phyloP scores from a whole-genome alignment of 768 basidiomycete species.

The Tulasnella sp. region DNA sequence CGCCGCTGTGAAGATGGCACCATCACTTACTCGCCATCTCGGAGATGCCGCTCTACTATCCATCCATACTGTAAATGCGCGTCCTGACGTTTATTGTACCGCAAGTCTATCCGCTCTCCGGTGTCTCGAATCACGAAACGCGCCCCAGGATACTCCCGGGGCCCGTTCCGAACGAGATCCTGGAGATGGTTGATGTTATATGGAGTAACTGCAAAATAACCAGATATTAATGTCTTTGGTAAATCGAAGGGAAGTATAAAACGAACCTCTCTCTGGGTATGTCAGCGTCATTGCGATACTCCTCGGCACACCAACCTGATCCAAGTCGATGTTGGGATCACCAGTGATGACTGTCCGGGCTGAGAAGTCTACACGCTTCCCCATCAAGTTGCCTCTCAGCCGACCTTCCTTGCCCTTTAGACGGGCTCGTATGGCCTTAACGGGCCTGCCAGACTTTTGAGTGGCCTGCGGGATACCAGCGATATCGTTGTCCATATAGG shows the following conservation, averaged over 20 bases:
- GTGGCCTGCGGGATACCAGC: slow-evolving; percentile 95
- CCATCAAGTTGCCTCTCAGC: slow-evolving; percentile 96
- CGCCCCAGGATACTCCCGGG: slow-evolving; percentile 89
- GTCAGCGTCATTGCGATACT: slow-evolving; percentile 98
- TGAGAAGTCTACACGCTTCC: slow-evolving; percentile 98
- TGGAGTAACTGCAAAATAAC: slow-evolving; percentile 62
- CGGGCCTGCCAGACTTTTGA: slow-evolving; percentile 93
- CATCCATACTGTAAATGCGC: slow-evolving; percentile 95
- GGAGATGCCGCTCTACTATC: slow-evolving; percentile 95
- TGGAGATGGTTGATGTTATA: slow-evolving; percentile 94
- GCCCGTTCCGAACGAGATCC: slow-evolving; percentile 90
- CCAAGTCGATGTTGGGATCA: slow-evolving; percentile 91
- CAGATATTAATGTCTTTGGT: not conserved
- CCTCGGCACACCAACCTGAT: slow-evolving; percentile 92
- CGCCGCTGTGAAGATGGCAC: too few relatives aligned
- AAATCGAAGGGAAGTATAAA: slow-evolving; percentile 11
- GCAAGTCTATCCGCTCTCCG: slow-evolving; percentile 90
- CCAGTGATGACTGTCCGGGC: slow-evolving; percentile 99
- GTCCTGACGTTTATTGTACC: slow-evolving; percentile 92
- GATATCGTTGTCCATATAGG: slow-evolving; percentile 99
- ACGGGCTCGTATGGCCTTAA: slow-evolving; percentile 96
- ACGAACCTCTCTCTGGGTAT: slow-evolving; percentile 85
- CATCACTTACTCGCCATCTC: slow-evolving; percentile 95
- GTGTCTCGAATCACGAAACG: slow-evolving; percentile 95
- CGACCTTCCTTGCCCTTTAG: slow-evolving; percentile 99